These are phyloP conservation scores for Rhizopus microsporus DNA, from an alignment of 371 early-diverging fungal genomes.

Conservation along the genomic window DNA sequence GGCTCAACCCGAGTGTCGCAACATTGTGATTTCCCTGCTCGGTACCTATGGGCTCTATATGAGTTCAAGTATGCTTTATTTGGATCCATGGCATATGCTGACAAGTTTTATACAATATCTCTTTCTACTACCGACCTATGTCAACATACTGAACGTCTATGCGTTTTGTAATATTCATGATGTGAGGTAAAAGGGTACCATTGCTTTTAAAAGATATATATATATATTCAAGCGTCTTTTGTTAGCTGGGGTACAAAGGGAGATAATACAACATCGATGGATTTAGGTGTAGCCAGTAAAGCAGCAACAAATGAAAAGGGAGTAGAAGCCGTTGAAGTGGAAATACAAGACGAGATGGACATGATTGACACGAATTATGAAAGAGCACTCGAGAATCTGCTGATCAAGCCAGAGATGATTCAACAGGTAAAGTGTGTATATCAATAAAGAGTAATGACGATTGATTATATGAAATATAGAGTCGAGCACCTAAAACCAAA, in stretches of 20 bases:
- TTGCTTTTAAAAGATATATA: not conserved
- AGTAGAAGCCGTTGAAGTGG: constrained; percentile 65
- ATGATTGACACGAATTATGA: constrained; percentile 75
- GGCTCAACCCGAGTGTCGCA: constrained; percentile 63
- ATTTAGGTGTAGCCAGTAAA: constrained; percentile 56
- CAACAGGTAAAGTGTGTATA: constrained; percentile 22
- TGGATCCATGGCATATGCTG: constrained; percentile 94
- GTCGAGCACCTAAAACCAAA: constrained; percentile 75
- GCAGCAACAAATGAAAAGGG: constrained; percentile 35
- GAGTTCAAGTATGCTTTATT: constrained; percentile 71
- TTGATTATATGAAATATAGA: constrained; percentile 23
- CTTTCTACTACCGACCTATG: constrained; percentile 81
- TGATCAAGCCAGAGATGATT: constrained; percentile 45
- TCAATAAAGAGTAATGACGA: constrained; percentile 12
- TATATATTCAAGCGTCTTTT: constrained; percentile 1
- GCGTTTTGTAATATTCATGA: constrained; percentile 90
- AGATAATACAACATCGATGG: constrained; percentile 56
- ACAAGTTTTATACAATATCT: constrained; percentile 87
- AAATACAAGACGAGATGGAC: constrained; percentile 65
- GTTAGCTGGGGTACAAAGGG: constrained; percentile 95
- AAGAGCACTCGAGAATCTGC: constrained; percentile 59
- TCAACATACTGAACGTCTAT: constrained; percentile 90
- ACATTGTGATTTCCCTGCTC: constrained; percentile 75
- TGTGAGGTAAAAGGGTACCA: constrained; percentile 55
- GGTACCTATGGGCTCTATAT: constrained; percentile 90